Conservation (phyloP, 169 alveolate genomes). For the Plasmodium coatneyi region DNA sequence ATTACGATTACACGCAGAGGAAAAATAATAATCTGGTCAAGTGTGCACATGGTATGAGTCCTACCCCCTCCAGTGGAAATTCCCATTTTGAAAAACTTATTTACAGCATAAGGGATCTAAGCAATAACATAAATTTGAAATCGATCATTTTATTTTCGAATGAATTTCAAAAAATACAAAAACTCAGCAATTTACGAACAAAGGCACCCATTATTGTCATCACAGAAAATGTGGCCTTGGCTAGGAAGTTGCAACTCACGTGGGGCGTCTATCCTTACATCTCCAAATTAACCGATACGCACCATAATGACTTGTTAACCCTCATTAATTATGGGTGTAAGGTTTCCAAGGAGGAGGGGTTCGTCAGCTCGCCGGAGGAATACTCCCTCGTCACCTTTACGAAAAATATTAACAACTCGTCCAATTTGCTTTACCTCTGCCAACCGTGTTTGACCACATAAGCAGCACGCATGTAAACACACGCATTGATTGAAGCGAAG, state of each 20-base stretch:
- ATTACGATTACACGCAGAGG: constrained; percentile 76
- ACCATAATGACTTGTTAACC: constrained; percentile 21
- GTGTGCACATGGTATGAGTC: not conserved
- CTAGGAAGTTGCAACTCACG: constrained; percentile 82
- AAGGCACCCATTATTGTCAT: constrained; percentile 81
- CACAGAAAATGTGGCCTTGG: constrained; percentile 75
- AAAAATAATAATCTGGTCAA: constrained; percentile 50
- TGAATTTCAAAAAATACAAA: constrained; percentile 79
- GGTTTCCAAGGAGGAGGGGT: constrained; percentile 61
- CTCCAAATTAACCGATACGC: constrained; percentile 21
- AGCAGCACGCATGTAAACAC: not conserved
- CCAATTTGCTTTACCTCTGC: constrained; percentile 68
- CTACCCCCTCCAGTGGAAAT: not conserved
- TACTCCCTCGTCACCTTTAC: constrained; percentile 69
- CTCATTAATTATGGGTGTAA: constrained; percentile 72
- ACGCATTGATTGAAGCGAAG: not conserved
- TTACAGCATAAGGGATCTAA: constrained; percentile 69
- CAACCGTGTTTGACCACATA: constrained; percentile 46
- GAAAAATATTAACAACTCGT: constrained; percentile 54
- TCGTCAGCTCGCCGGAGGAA: constrained; percentile 58
- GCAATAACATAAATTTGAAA: constrained; percentile 71
- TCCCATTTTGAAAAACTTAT: constrained; percentile 65
- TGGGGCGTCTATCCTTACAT: constrained; percentile 84
- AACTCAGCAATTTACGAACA: constrained; percentile 79
- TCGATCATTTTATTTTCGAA: constrained; percentile 77